Evolutionary conservation across 164 flowering plant genomes (phyloP).

Genomic region (Annona squamosa): DNA sequence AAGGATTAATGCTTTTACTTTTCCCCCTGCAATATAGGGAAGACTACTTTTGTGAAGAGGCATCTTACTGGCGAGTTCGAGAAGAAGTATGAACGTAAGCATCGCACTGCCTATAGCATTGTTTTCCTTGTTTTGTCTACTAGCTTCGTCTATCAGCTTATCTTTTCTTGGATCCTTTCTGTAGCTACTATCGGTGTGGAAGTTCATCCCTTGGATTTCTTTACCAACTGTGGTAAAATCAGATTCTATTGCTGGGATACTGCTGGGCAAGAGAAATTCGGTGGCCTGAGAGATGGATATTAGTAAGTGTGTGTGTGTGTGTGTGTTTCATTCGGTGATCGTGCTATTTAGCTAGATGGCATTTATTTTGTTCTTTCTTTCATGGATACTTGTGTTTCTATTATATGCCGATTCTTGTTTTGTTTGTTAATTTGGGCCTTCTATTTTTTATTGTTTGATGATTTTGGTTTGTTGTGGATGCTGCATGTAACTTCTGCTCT

Average conservation of each 20-base stretch:
- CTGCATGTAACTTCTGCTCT: too few relatives aligned
- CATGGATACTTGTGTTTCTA: too few relatives aligned
- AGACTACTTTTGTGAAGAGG: constrained; percentile 76
- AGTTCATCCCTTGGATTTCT: constrained; percentile 83
- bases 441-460: too few relatives aligned
- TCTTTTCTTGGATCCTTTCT: background rate
- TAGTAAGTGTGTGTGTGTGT: background rate
- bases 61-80: constrained; percentile 88
- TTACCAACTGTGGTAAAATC: constrained; percentile 27
- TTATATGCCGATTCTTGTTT: too few relatives aligned
- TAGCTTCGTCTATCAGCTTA: background rate
- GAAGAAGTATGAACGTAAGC: constrained; percentile 84
- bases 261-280: constrained; percentile 14
- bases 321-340: too few relatives aligned
- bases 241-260: constrained; percentile 16
- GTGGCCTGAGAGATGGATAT: constrained; percentile 15
- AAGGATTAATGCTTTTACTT: too few relatives aligned
- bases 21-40: constrained; percentile 29
- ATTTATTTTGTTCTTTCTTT: too few relatives aligned
- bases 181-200: constrained; percentile 86
- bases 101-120: background rate
- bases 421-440: too few relatives aligned
- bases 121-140: background rate
- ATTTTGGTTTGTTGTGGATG: too few relatives aligned
- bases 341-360: too few relatives aligned